phyloP scores from a whole-genome alignment of 2,329 filamentous ascomycete genomes.

The Fusarium haematococcum region DNA sequence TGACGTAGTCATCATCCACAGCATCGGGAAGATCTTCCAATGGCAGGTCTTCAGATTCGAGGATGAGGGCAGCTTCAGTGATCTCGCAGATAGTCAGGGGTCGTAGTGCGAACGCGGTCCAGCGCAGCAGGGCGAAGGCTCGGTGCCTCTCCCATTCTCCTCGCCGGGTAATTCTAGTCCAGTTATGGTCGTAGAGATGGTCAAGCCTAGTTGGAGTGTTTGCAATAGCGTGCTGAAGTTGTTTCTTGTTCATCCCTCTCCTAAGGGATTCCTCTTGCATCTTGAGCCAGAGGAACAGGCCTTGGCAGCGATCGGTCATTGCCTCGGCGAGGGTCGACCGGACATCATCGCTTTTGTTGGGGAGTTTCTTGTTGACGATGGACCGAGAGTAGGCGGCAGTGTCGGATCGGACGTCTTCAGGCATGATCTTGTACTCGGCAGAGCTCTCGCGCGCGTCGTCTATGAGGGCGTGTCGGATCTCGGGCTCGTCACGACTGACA shows the following conservation, averaged over 20 bases:
- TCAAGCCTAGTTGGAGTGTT: constrained; percentile 44
- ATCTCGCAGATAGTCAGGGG: constrained; percentile 41
- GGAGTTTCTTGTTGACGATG: constrained; percentile 46
- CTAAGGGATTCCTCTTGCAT: constrained; percentile 44
- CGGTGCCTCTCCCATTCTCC: constrained; percentile 29
- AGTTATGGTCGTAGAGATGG: constrained; percentile 47
- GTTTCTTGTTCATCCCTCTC: constrained; percentile 42
- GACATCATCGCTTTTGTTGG: constrained; percentile 38
- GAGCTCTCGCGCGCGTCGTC: background rate
- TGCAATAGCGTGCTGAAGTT: constrained; percentile 44
- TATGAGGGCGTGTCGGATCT: constrained; percentile 33
- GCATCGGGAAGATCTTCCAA: background rate
- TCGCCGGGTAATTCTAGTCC: constrained; percentile 37
- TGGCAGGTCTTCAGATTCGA: fast-evolving
- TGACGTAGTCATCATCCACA: background rate
- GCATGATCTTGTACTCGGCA: constrained; percentile 10
- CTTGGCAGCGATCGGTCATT: constrained; percentile 46
- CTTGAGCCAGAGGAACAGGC: constrained; percentile 51
- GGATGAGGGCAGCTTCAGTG: constrained; percentile 15
- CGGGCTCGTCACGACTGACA: constrained; percentile 42
- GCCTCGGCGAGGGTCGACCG: constrained; percentile 31
- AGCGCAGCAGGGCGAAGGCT: constrained; percentile 46
- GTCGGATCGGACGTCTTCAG: constrained; percentile 40
- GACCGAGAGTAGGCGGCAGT: constrained; percentile 31
- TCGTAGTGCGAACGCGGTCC: constrained; percentile 40